Evolutionary conservation across 495 filamentous ascomycete species (phyloP).

Genomic region (Annulohypoxylon nitens): DNA sequence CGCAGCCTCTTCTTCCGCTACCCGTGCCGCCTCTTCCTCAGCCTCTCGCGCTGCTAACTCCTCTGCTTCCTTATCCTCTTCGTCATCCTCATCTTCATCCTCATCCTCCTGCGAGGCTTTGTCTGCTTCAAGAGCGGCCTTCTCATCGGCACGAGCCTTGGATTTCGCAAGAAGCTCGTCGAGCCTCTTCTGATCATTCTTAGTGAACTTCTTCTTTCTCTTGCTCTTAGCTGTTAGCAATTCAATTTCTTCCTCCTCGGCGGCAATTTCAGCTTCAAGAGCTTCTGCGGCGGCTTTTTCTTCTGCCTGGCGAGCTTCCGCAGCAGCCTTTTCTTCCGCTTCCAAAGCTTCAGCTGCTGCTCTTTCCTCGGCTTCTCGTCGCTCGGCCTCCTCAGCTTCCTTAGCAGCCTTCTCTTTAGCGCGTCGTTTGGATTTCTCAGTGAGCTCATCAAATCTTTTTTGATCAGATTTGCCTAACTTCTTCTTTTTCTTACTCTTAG

Average conservation of each 20-base stretch:
- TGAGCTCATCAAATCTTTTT: constrained; percentile 54
- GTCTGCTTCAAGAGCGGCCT: constrained; percentile 51
- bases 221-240: constrained; percentile 38
- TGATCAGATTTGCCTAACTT: constrained; percentile 49
- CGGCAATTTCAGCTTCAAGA: constrained; percentile 49
- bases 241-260: constrained; percentile 44
- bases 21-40: constrained; percentile 43
- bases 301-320: constrained; percentile 35
- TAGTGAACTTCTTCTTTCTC: constrained; percentile 51
- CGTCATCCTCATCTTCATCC: constrained; percentile 30
- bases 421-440: constrained; percentile 47
- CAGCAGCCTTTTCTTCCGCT: constrained; percentile 31
- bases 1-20: constrained; percentile 52
- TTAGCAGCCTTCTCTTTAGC: constrained; percentile 47
- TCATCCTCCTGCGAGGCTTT: constrained; percentile 39
- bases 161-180: constrained; percentile 56
- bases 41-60: constrained; percentile 50
- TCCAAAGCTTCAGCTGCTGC: constrained; percentile 37
- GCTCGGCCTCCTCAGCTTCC: constrained; percentile 48
- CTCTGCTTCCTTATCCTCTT: constrained; percentile 12
- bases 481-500: constrained; percentile 53
- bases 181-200: constrained; percentile 53
- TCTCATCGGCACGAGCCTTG: constrained; percentile 46
- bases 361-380: constrained; percentile 34
- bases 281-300: constrained; percentile 40